Conservation (phyloP, 192 early-diverging fungal species). For the Funneliformis geosporum region DNA sequence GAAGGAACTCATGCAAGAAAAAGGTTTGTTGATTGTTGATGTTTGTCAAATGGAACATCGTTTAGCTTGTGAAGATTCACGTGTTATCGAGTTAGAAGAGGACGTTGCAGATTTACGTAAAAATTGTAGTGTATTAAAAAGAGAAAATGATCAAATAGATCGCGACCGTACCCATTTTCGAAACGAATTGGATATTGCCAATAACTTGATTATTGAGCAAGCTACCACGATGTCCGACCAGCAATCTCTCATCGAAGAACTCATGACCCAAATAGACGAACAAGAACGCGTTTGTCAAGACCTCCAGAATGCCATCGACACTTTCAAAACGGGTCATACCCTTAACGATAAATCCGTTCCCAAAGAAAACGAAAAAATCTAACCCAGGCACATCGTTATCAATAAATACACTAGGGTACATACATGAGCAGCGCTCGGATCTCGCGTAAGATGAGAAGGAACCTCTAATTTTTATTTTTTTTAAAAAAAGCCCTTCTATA, state of each 20-base stretch:
- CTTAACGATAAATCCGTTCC: background rate
- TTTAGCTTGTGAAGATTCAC: conserved; percentile 15
- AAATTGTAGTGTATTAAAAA: conserved; percentile 6
- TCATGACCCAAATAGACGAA: background rate
- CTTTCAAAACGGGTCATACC: background rate
- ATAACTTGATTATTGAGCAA: background rate
- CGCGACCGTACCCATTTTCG: background rate
- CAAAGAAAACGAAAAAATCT: background rate
- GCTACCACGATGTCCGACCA: background rate
- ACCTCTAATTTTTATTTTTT: too few species aligned
- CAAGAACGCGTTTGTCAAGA: conserved; percentile 1
- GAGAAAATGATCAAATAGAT: conserved; percentile 1
- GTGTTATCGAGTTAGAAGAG: conserved; percentile 12
- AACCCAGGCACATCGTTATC: too few species aligned
- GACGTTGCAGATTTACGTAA: background rate
- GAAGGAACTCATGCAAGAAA: background rate
- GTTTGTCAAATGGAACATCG: conserved; percentile 24
- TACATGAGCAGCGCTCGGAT: too few species aligned
- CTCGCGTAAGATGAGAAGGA: too few species aligned
- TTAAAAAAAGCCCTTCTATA: too few species aligned
- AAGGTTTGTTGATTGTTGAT: conserved; percentile 4
- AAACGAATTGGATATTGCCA: conserved; percentile 1
- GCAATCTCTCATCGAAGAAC: conserved; percentile 9
- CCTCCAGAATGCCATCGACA: background rate
- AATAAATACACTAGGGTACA: too few species aligned